Evolutionary conservation across 805 yeast genomes (phyloP).

Genomic region (Blastobotrys americana): DNA sequence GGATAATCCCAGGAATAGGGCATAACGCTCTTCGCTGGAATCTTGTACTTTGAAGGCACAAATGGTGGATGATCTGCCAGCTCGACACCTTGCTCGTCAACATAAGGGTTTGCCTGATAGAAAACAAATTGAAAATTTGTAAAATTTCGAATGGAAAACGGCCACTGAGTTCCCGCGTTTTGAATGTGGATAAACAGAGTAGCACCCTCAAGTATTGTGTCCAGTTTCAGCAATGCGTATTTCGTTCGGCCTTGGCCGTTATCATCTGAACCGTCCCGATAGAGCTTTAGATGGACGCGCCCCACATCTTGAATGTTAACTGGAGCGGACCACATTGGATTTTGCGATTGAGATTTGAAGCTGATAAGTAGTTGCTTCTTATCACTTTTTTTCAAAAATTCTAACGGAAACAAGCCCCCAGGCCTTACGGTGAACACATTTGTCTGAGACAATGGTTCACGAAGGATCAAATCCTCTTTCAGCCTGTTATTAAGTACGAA

Average conservation of each 20-base stretch:
- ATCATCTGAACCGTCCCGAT: conserved; percentile 40
- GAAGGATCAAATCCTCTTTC: conserved; percentile 47
- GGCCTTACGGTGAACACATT: conserved; percentile 27
- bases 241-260: not conserved
- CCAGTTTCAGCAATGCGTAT: conserved; percentile 66
- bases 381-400: conserved; percentile 48
- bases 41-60: conserved; percentile 69
- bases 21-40: conserved; percentile 91
- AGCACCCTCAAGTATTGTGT: conserved; percentile 70
- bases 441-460: conserved; percentile 58
- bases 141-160: conserved; percentile 83
- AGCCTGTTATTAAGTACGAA: conserved; percentile 64
- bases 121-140: conserved; percentile 80
- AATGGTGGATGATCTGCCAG: conserved; percentile 48
- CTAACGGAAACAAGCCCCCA: conserved; percentile 28
- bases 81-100: conserved; percentile 58
- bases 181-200: conserved; percentile 69
- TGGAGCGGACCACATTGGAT: conserved; percentile 78
- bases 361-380: conserved; percentile 57
- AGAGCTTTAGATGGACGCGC: conserved; percentile 62
- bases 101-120: conserved; percentile 74
- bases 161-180: conserved; percentile 79
- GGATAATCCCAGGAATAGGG: conserved; percentile 98
- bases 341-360: conserved; percentile 43
- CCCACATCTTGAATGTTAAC: conserved; percentile 82